Percentiles rank a stretch among this genome's conserved stretches.
phyloP scores from a whole-genome alignment of 495 filamentous ascomycete species.

The Haplographium delicatum region DNA sequence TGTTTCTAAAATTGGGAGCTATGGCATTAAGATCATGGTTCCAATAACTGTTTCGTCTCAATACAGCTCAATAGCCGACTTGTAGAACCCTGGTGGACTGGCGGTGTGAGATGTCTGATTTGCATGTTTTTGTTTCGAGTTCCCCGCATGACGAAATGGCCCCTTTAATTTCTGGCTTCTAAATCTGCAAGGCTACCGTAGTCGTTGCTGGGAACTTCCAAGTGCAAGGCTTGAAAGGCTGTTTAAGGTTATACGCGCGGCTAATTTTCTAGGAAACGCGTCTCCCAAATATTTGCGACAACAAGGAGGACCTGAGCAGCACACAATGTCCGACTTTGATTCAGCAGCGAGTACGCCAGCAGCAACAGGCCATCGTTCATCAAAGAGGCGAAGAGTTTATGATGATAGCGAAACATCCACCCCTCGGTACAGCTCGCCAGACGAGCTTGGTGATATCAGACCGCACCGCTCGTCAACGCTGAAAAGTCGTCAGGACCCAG shows the following conservation, averaged over 20 bases:
- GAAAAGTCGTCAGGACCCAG: conserved; percentile 13
- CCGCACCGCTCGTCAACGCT: conserved; percentile 17
- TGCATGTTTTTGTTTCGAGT: too few relatives aligned
- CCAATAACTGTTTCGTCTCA: conserved; percentile 6
- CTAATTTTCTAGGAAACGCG: conserved; percentile 2
- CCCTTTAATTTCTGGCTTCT: too few relatives aligned
- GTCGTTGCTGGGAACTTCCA: too few relatives aligned
- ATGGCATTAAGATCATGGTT: conserved; percentile 5
- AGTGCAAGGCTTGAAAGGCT: background rate
- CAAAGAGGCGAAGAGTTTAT: conserved; percentile 24
- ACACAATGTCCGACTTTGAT: conserved; percentile 34
- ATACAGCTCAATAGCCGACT: background rate
- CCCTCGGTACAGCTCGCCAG: conserved; percentile 45
- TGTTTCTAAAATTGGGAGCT: conserved; percentile 7
- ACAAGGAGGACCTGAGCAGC: background rate
- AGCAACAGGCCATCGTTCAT: conserved; percentile 4
- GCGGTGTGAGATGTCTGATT: too few relatives aligned
- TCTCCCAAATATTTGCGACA: background rate
- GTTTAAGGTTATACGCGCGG: background rate
- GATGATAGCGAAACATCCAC: conserved; percentile 26
- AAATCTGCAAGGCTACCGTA: too few relatives aligned
- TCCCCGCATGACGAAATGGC: too few relatives aligned
- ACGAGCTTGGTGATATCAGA: conserved; percentile 40
- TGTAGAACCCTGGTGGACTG: too few relatives aligned
- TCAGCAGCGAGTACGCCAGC: conserved; percentile 23